phyloP scores from a whole-genome alignment of 192 early-diverging fungal genomes.

The Coemansia sp. region DNA sequence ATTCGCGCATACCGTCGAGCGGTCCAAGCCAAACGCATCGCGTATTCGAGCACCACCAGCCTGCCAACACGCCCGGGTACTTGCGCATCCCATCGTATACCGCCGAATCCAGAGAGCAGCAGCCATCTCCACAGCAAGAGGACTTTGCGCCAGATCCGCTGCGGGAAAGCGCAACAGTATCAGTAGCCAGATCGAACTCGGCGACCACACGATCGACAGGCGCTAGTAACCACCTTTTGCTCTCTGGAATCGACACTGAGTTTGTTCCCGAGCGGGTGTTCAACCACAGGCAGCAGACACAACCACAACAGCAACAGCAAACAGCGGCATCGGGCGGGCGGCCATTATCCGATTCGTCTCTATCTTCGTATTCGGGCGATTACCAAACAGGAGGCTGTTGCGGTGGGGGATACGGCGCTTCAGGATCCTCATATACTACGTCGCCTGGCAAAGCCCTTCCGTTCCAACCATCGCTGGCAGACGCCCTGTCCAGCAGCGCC shows the following conservation, averaged over 20 bases:
- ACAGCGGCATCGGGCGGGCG: background rate
- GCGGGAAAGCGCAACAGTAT: background rate
- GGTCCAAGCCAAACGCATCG: background rate
- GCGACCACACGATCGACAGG: background rate
- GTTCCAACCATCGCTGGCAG: background rate
- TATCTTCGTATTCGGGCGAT: background rate
- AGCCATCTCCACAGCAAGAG: background rate
- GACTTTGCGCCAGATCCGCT: background rate
- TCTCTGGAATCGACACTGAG: constrained; percentile 34
- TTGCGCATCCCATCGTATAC: constrained; percentile 21
- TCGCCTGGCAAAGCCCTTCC: background rate
- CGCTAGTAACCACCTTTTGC: constrained; percentile 39
- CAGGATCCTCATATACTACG: background rate
- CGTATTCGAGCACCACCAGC: constrained; percentile 5
- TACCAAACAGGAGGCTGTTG: background rate
- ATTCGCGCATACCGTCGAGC: background rate
- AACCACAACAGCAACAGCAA: background rate
- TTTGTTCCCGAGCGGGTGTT: constrained; percentile 33
- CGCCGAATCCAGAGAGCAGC: background rate
- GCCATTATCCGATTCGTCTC: background rate
- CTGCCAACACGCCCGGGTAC: constrained; percentile 27
- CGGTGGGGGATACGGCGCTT: background rate
- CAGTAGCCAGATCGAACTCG: background rate
- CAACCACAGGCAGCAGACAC: background rate
- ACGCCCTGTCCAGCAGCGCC: constrained; percentile 1